phyloP scores from a whole-genome alignment of 2,329 filamentous ascomycete species.

The Ophiostoma pallidulum region DNA sequence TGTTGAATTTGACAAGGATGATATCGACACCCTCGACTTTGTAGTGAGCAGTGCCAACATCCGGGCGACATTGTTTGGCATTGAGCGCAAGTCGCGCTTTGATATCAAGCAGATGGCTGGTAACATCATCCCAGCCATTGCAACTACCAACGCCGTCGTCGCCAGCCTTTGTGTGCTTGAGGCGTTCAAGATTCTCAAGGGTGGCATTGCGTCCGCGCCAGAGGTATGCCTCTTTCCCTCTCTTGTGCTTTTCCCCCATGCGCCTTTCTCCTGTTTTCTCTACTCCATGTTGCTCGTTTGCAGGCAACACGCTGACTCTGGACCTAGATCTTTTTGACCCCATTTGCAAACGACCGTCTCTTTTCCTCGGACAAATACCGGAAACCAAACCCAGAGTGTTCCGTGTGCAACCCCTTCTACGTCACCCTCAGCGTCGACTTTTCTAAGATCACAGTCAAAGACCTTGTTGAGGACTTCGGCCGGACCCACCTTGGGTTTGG shows the following conservation, averaged over 20 bases:
- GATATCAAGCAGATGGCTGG: slow-evolving; percentile 99
- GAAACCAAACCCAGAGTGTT: slow-evolving; percentile 69
- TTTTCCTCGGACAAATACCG: slow-evolving; percentile 48
- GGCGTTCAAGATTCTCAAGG: slow-evolving; percentile 78
- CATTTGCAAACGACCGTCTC: slow-evolving; percentile 48
- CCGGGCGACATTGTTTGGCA: slow-evolving; percentile 78
- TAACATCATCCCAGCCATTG: slow-evolving; percentile 97
- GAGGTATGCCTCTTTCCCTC: slow-evolving; percentile 44
- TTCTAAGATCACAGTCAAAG: slow-evolving; percentile 61
- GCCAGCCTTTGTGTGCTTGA: slow-evolving; percentile 87
- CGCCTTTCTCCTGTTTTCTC: neutral
- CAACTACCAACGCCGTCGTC: slow-evolving; percentile 94
- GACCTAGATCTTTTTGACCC: slow-evolving; percentile 64
- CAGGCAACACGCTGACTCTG: neutral
- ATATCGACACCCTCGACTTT: slow-evolving; percentile 89
- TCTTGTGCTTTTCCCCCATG: no score
- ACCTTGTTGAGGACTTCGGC: slow-evolving; percentile 70
- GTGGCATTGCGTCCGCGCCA: slow-evolving; percentile 62
- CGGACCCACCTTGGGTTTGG: slow-evolving; percentile 63
- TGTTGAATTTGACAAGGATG: slow-evolving; percentile 93
- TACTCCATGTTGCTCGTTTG: slow-evolving; percentile 1
- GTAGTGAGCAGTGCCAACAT: slow-evolving; percentile 86
- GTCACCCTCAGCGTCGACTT: slow-evolving; percentile 59
- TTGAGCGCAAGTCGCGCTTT: slow-evolving; percentile 81
- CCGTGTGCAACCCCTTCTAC: slow-evolving; percentile 70